phyloP scores from a whole-genome alignment of 2,329 filamentous ascomycete species.

The Trichophyton simii region DNA sequence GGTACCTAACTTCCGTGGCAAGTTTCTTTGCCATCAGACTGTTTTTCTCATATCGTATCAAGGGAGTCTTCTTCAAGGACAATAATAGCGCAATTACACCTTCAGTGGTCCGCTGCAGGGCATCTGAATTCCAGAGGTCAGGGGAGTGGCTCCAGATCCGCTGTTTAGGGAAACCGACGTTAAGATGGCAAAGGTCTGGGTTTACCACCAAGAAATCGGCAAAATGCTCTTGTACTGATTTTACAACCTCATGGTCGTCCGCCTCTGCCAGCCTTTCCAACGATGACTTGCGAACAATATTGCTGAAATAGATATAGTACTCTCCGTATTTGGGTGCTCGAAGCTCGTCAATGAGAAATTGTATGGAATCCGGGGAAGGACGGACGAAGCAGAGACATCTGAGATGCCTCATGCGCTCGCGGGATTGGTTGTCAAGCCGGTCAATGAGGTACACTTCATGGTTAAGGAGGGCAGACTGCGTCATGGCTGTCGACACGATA shows the following conservation, averaged over 20 bases:
- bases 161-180: slow-evolving; percentile 57
- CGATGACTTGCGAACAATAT: slow-evolving; percentile 91
- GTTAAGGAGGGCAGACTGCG: slow-evolving; percentile 84
- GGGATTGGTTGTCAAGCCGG: slow-evolving; percentile 73
- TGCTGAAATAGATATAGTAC: slow-evolving; percentile 95
- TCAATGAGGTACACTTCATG: slow-evolving; percentile 98
- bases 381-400: slow-evolving; percentile 87
- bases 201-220: slow-evolving; percentile 94
- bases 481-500: slow-evolving; percentile 88
- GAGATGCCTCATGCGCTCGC: slow-evolving; percentile 97
- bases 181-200: slow-evolving; percentile 77
- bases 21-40: slow-evolving; percentile 85
- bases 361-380: slow-evolving; percentile 83
- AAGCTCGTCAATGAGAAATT: slow-evolving; percentile 87
- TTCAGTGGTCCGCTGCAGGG: slow-evolving; percentile 74
- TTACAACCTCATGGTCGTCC: slow-evolving; percentile 94
- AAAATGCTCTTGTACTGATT: slow-evolving; percentile 87
- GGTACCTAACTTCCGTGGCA: slow-evolving; percentile 81
- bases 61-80: slow-evolving; percentile 87
- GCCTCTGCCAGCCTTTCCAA: slow-evolving; percentile 89
- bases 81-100: slow-evolving; percentile 73
- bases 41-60: slow-evolving; percentile 87
- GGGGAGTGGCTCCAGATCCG: slow-evolving; percentile 69
- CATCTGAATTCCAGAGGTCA: slow-evolving; percentile 83
- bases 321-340: slow-evolving; percentile 95